These are phyloP conservation scores for Pythium folliculosum DNA, from an alignment of 352 stramenopile species.

Conservation along the genomic window DNA sequence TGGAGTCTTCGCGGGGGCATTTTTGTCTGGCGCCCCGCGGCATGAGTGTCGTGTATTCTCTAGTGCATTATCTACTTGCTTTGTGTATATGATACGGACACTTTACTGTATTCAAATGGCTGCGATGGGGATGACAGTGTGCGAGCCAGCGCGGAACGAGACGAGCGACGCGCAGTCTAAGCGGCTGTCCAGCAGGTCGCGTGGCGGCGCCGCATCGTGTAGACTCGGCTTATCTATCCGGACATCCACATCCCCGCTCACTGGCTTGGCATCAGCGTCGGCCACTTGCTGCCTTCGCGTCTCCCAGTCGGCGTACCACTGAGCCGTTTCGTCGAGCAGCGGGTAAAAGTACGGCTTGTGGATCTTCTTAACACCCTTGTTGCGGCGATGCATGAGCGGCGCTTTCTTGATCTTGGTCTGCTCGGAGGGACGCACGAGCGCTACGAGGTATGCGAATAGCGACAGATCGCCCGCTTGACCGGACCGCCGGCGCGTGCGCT, in stretches of 20 bases:
- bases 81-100: background rate
- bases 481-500: background rate
- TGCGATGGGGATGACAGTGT: slow-evolving; percentile 25
- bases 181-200: slow-evolving; percentile 12
- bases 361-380: slow-evolving; percentile 34
- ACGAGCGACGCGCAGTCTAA: slow-evolving; percentile 16
- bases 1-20: no score
- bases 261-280: background rate
- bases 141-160: slow-evolving; percentile 19
- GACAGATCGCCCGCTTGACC: background rate
- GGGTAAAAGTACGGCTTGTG: slow-evolving; percentile 65
- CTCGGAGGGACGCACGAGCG: background rate
- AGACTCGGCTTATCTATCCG: slow-evolving; percentile 26
- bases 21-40: no score
- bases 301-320: slow-evolving; percentile 51
- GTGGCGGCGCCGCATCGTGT: background rate
- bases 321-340: slow-evolving; percentile 54
- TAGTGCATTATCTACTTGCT: background rate
- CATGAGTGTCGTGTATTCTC: no score
- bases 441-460: background rate
- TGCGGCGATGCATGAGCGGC: slow-evolving; percentile 20
- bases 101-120: slow-evolving; percentile 6
- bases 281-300: slow-evolving; percentile 15
- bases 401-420: slow-evolving; percentile 5
- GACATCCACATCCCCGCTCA: slow-evolving; percentile 3